Evolutionary conservation across 2,329 filamentous ascomycete genomes (phyloP).

Genomic region (Fusarium fujikuroi): DNA sequence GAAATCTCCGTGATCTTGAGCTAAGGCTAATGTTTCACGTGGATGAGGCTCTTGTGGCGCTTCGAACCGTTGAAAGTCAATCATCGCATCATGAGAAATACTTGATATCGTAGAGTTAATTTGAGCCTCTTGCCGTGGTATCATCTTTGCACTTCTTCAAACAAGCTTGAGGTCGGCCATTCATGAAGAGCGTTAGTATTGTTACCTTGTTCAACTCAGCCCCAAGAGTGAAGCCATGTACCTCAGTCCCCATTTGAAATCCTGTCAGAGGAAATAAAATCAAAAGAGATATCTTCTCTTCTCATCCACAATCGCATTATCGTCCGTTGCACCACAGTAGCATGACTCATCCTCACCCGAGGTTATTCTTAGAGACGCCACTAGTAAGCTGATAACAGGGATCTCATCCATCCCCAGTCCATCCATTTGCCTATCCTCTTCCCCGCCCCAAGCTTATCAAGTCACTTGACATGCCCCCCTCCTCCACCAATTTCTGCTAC

Average conservation of each 20-base stretch:
- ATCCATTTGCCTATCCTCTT: background rate
- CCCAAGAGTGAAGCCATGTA: too few species aligned
- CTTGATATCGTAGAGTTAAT: background rate
- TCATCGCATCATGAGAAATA: background rate
- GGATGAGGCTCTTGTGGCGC: constrained; percentile 18
- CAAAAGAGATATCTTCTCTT: background rate
- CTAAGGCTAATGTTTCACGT: background rate
- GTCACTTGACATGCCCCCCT: constrained; percentile 1
- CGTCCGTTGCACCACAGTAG: background rate
- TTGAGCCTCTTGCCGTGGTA: background rate
- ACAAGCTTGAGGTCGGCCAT: background rate
- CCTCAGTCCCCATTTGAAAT: background rate
- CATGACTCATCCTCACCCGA: background rate
- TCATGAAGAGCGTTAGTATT: fast-evolving
- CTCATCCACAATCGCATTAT: background rate
- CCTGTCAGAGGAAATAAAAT: background rate
- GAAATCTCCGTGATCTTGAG: background rate
- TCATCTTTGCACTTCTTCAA: too few species aligned
- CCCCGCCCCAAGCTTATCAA: constrained; percentile 11
- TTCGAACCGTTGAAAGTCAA: background rate
- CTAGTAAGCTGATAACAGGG: constrained; percentile 8
- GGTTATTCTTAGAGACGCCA: background rate
- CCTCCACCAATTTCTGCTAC: constrained; percentile 20
- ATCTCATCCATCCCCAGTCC: background rate
- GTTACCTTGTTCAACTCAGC: background rate